Percentiles rank a stretch among this genome's conserved stretches.
Conservation (phyloP, 2,329 filamentous ascomycete genomes). For the Pyrenophora teres region DNA sequence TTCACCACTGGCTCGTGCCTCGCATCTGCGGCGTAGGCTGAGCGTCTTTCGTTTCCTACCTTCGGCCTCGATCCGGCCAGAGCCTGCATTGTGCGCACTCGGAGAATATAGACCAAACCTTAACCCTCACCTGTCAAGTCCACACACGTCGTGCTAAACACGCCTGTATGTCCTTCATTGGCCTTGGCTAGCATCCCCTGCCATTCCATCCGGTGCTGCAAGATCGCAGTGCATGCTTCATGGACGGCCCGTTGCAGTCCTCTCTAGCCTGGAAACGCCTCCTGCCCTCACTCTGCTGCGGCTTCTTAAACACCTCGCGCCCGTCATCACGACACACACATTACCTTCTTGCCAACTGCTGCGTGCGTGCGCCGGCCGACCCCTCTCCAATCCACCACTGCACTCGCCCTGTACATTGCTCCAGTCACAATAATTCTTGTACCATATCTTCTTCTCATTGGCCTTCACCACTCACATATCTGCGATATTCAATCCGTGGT, state of each 20-base stretch:
- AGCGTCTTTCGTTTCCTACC: constrained; percentile 35
- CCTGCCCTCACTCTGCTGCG: constrained; percentile 28
- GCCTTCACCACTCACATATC: constrained; percentile 13
- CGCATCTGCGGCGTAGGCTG: constrained; percentile 38
- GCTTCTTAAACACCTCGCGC: constrained; percentile 38
- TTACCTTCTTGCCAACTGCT: constrained; percentile 35
- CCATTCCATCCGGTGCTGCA: constrained; percentile 33
- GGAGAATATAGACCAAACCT: constrained; percentile 48
- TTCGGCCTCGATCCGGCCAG: constrained; percentile 27
- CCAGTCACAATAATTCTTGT: constrained; percentile 13
- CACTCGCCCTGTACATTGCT: constrained; percentile 28
- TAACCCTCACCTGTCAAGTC: constrained; percentile 46
- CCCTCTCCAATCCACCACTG: constrained; percentile 19
- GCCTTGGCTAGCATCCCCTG: constrained; percentile 33
- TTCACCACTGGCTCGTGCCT: constrained; percentile 45
- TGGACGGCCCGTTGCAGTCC: constrained; percentile 49
- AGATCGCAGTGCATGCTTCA: constrained; percentile 41
- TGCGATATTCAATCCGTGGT: constrained; percentile 11
- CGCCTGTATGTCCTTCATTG: constrained; percentile 34
- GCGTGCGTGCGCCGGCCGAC: constrained; percentile 38
- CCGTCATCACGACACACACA: constrained; percentile 30
- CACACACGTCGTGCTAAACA: constrained; percentile 39
- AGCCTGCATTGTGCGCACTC: constrained; percentile 37
- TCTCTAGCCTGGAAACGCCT: constrained; percentile 43
- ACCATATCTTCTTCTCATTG: constrained; percentile 12